Evolutionary conservation across 2,329 filamentous ascomycete genomes (phyloP).

Genomic region (Ophiosphaerella herpotricha): DNA sequence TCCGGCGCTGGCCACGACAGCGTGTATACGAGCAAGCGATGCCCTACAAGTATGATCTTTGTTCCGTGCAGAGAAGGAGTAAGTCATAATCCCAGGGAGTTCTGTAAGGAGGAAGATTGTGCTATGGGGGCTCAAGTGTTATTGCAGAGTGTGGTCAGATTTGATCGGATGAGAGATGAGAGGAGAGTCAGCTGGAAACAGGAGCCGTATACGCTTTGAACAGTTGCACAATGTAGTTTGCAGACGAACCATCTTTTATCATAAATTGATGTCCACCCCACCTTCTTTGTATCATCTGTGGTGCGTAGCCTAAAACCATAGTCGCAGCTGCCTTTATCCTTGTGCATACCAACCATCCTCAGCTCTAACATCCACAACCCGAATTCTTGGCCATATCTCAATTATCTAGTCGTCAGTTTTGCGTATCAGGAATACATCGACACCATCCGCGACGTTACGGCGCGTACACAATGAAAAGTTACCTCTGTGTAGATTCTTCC

Average conservation of each 20-base stretch:
- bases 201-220: slow-evolving; percentile 33
- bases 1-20: slow-evolving; percentile 68
- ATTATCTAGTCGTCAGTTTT: too few relatives aligned
- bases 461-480: background rate
- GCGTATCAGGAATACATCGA: background rate
- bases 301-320: too few relatives aligned
- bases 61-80: slow-evolving; percentile 54
- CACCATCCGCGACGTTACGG: background rate
- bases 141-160: slow-evolving; percentile 56
- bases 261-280: background rate
- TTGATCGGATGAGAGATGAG: slow-evolving; percentile 52
- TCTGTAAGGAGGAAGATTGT: slow-evolving; percentile 52
- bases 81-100: slow-evolving; percentile 55
- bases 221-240: background rate
- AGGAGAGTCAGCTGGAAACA: slow-evolving; percentile 38
- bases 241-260: too few relatives aligned
- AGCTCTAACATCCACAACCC: background rate
- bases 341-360: background rate
- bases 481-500: too few relatives aligned
- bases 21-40: slow-evolving; percentile 51
- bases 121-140: slow-evolving; percentile 55
- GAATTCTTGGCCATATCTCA: background rate
- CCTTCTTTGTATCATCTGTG: background rate
- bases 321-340: too few relatives aligned
- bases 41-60: slow-evolving; percentile 56